A percentile compares a stretch with the other conserved stretches of the same genome.
Evolutionary conservation across 129 eudicot genomes (phyloP).

Genomic region (Flaveria ramosissima): DNA sequence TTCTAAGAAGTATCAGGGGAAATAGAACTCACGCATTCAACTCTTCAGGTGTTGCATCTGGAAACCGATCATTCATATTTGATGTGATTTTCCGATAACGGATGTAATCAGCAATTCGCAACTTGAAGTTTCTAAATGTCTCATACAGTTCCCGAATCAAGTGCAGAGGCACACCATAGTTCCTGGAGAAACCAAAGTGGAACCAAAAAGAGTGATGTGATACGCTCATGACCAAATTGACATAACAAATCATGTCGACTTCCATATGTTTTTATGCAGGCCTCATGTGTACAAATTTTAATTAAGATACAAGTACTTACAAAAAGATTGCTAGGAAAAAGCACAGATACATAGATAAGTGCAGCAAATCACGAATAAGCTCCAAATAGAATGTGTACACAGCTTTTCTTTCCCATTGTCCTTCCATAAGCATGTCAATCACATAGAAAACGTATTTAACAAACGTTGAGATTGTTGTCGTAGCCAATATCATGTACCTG

Average conservation of each 20-base stretch:
- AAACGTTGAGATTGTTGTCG: conserved; percentile 83
- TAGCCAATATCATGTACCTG: conserved; percentile 98
- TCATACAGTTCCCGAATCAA: conserved; percentile 96
- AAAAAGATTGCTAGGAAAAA: conserved; percentile 91
- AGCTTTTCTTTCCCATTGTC: conserved; percentile 97
- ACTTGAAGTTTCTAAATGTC: conserved; percentile 92
- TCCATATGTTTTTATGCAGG: background rate
- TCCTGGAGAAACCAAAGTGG: conserved; percentile 49
- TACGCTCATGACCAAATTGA: background rate
- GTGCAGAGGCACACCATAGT: conserved; percentile 97
- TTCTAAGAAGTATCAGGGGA: background rate
- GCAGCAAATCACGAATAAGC: conserved; percentile 90
- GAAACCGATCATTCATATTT: conserved; percentile 99
- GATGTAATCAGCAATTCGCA: conserved; percentile 91
- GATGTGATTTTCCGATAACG: conserved; percentile 97
- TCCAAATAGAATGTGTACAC: conserved; percentile 96
- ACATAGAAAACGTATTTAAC: conserved; percentile 85
- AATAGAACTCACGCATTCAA: conserved; percentile 55
- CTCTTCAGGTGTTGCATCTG: conserved; percentile 98
- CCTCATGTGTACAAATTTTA: conserved; percentile 1
- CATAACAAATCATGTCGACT: conserved; percentile 4
- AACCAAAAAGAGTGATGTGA: conserved; percentile 5
- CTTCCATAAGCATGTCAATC: conserved; percentile 99
- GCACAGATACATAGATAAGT: conserved; percentile 88
- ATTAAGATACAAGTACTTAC: conserved; percentile 53